phyloP scores from a whole-genome alignment of 208 protist genomes.

The Naegleria lovaniensis region DNA sequence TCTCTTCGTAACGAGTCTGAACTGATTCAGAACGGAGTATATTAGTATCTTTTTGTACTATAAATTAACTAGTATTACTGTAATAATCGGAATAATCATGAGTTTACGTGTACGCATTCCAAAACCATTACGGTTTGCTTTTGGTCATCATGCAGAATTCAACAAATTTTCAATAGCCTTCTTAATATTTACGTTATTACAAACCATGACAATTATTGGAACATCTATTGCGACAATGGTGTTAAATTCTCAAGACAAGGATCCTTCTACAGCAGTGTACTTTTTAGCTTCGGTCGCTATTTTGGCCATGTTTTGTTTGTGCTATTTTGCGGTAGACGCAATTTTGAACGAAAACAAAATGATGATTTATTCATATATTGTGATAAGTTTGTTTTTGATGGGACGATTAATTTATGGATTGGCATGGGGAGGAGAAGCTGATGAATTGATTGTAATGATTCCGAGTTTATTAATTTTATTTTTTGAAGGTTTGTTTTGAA shows the following conservation, averaged over 20 bases:
- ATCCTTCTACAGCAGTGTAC: background rate
- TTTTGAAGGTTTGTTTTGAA: background rate
- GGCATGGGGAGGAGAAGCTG: background rate
- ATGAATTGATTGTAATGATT: background rate
- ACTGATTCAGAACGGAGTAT: too few relatives aligned
- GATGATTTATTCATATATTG: background rate
- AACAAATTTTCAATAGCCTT: background rate
- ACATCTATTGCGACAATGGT: background rate
- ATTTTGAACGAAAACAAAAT: background rate
- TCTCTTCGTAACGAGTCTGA: too few relatives aligned
- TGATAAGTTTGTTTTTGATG: background rate
- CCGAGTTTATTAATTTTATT: background rate
- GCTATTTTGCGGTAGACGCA: background rate
- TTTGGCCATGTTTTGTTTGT: background rate
- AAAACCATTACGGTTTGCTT: too few relatives aligned
- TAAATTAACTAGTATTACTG: too few relatives aligned
- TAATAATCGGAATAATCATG: too few relatives aligned
- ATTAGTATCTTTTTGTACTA: too few relatives aligned
- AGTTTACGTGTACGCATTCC: too few relatives aligned
- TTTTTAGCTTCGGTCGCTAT: background rate
- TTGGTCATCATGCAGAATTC: too few relatives aligned
- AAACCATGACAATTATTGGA: background rate
- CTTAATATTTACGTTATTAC: background rate
- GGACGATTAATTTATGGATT: background rate
- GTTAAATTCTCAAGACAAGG: background rate